These are phyloP conservation scores for Sporothrix curviconia DNA, from an alignment of 2,329 filamentous ascomycete species.

Conservation along the genomic window DNA sequence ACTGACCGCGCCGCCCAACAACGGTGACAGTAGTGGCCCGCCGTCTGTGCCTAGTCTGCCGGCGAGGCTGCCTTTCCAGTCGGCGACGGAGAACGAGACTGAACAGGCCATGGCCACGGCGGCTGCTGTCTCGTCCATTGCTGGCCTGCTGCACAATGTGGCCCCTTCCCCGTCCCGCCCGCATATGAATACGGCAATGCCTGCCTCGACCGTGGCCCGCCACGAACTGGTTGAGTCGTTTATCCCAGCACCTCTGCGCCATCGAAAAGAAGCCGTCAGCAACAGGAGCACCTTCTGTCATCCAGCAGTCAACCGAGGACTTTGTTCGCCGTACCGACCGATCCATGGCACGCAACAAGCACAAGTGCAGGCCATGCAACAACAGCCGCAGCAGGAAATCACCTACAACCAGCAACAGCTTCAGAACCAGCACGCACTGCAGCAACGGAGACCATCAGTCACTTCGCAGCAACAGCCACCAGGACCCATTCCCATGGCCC, in stretches of 20 bases:
- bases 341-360: constrained; percentile 15
- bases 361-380: constrained; percentile 16
- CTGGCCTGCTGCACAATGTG: neutral
- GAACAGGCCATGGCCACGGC: neutral
- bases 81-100: neutral
- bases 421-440: neutral
- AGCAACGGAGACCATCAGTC: neutral
- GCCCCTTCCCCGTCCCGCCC: neutral
- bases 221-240: constrained; percentile 5
- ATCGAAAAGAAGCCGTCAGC: neutral
- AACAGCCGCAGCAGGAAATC: constrained; percentile 7
- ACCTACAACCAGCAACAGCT: neutral
- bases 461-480: neutral
- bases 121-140: neutral
- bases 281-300: neutral
- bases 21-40: neutral
- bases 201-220: neutral
- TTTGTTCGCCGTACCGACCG: constrained; percentile 24
- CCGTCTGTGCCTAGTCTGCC: neutral
- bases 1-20: too few relatives aligned
- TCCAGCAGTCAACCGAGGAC: constrained; percentile 21
- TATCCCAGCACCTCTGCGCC: neutral
- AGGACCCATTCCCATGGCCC: neutral
- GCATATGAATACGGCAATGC: neutral
- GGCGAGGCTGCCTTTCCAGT: constrained; percentile 14